Base-by-base conservation (phyloP, 371 early-diverging fungal species). In the Mucor saturninus region DNA sequence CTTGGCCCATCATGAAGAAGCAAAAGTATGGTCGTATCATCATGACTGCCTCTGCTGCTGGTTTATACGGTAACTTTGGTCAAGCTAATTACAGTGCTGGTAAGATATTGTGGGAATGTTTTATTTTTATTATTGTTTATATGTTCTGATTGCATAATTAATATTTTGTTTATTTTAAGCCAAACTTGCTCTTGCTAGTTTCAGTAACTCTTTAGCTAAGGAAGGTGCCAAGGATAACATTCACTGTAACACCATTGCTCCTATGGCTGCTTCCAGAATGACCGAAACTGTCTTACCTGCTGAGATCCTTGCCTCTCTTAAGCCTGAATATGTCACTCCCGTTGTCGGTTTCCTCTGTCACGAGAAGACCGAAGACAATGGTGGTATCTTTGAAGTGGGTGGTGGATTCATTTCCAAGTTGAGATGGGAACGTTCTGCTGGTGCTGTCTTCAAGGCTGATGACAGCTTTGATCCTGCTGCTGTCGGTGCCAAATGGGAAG, bases 21-120 rank as follows among this genome's bases (percentile, higher is more conserved):
- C 98, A 98, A 72, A 95, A 96, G 74, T 95, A 83, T 68, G 98
- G 99, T 30, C 83, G 90, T 73, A 81, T 89, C 62, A 86, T 89
- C 70, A 89, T 87, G 80, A 82, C 83, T n/a, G 89, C 94, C 28
- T 97, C 98, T 48, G 95, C 98, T 58, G 98, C 98, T 62, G 99
- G 98, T 70, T 80, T 99, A 39, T 98, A 98, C 77, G 98, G 98
- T 72, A 99, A 98, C 90, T 99, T 97, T 88, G 99, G 99, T 52
- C 97, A 98, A 81, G 92, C 96, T 56, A 98, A 98, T 89, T 98
- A 98, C 80, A 85, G 86, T 58, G 86, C 95, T 62, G 80, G 80
- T 80, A 76, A 67, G 64, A 38, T 26, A 13, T 39, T 32, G 38
- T 10, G 51, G 60, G 60, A 32, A 59, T 51, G 21, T n/a, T 51